Evolutionary conservation across 768 basidiomycete genomes (phyloP).

Genomic region (Agrocybe pediades): DNA sequence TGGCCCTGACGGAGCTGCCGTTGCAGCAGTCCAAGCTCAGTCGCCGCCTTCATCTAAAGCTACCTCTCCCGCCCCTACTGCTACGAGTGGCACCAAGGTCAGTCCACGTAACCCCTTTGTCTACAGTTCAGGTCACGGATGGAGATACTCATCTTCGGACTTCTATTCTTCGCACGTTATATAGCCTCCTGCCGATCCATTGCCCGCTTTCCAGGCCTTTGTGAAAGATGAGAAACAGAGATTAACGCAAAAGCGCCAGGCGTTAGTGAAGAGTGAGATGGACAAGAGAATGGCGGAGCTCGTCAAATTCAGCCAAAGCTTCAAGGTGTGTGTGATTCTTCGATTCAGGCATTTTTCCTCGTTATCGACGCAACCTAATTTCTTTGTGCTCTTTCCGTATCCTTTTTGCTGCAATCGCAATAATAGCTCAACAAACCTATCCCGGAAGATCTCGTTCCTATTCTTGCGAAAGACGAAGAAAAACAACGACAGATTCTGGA

Average conservation of each 20-base stretch:
- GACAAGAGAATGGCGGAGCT: conserved; percentile 93
- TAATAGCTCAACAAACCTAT: conserved; percentile 89
- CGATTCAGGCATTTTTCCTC: not conserved
- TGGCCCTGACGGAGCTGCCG: conserved; percentile 69
- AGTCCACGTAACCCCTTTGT: not conserved
- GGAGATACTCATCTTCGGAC: not conserved
- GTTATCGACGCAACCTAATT: not conserved
- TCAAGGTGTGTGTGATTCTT: conserved; percentile 70
- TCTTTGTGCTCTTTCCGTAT: not conserved
- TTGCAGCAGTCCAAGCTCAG: conserved; percentile 38
- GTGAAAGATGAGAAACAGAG: conserved; percentile 91
- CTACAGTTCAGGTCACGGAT: not conserved
- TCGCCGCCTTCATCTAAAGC: conserved; percentile 55
- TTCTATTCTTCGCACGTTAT: conserved; percentile 9
- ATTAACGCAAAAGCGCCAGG: conserved; percentile 87
- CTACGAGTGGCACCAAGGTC: conserved; percentile 44
- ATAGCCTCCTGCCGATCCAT: conserved; percentile 72
- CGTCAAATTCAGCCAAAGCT: conserved; percentile 88
- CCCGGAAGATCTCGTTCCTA: conserved; percentile 90
- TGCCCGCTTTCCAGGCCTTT: conserved; percentile 89
- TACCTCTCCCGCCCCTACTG: conserved; percentile 63
- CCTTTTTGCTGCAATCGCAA: not conserved
- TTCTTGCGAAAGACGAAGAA: conserved; percentile 91
- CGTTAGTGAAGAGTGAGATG: conserved; percentile 88
- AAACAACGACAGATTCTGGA: conserved; percentile 84